These are phyloP conservation scores for Breviolum minutum DNA, from an alignment of 73 alveolate genomes.

Conservation along the genomic window DNA sequence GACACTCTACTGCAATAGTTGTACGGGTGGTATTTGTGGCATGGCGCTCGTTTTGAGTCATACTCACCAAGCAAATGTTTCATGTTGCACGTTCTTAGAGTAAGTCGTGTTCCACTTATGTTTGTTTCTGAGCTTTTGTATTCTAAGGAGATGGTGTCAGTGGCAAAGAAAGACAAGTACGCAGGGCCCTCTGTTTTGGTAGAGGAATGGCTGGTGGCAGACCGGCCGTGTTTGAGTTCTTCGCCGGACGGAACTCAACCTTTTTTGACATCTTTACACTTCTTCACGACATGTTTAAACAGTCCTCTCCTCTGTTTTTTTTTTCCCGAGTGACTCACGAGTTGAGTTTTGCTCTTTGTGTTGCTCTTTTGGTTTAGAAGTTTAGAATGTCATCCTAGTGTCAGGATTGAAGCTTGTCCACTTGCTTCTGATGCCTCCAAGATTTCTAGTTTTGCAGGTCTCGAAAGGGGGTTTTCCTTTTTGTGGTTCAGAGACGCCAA, in stretches of 20 bases:
- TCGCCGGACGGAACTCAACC: no score
- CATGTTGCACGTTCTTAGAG: neutral
- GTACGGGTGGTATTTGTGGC: neutral
- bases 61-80: neutral
- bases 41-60: no score
- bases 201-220: no score
- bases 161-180: slow-evolving; percentile 77
- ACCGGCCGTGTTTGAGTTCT: no score
- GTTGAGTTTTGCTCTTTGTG: no score
- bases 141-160: slow-evolving; percentile 68
- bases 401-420: neutral
- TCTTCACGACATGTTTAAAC: no score
- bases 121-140: neutral
- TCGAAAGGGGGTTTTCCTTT: neutral
- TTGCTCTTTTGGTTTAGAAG: no score
- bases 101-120: neutral
- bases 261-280: no score
- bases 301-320: no score
- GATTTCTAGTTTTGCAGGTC: neutral
- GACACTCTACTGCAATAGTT: neutral
- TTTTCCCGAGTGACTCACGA: no score
- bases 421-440: no score
- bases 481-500: neutral
- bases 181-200: neutral
- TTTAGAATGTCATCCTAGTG: no score